Base-by-base conservation (phyloP, 805 yeast genomes). In the Metschnikowia similis region DNA sequence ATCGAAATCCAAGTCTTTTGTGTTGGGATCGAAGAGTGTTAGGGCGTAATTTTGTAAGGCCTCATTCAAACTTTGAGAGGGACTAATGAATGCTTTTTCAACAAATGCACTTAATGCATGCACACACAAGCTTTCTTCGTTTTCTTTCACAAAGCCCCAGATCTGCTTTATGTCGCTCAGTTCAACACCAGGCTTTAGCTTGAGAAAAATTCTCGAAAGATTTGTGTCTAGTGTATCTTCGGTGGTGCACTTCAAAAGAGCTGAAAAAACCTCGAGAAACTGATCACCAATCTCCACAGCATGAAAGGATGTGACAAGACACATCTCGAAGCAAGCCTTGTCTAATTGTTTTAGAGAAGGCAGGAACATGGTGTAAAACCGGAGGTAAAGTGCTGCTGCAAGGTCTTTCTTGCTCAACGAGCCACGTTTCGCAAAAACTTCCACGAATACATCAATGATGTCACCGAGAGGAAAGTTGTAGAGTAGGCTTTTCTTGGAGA, bases 401-500 rank as follows among this genome's bases (percentile, higher is more conserved):
- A 37, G 34, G 1, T 58, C 53, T 0, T 7, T 70, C 58, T 2
- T 49, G 17, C 7, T 58, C 54, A 9, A 41, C 28, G 46, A 7
- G 13, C 28, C 40, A 14, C 31, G 32, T 17, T 43, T 43, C 14
- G 35, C 28, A 31, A 61, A 58, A 5, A 47, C 56, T 31, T 40
- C 42, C 32, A 49, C 42, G 48, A 65, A 67, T 2, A 56, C 42
- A 1, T 46, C 45, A 21, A 65, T 53, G 48, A 64, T 67, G 2
- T 54, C 51, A 6, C 72, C 69, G 32, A 84, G 69, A 0, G 89
- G 70, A 56, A 86, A 81, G 44, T 77, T 78, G 63, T 89, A 91
- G 53, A 83, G 79, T 29, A 64, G 63, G 50, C 78, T 77, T n/a
- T 82, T 45, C 0, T 50, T 41, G 16, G 69, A 44, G 30, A 71